These are phyloP conservation scores for Fraxinus cuspidata DNA, from an alignment of 257 asterid species.

Conservation along the genomic window DNA sequence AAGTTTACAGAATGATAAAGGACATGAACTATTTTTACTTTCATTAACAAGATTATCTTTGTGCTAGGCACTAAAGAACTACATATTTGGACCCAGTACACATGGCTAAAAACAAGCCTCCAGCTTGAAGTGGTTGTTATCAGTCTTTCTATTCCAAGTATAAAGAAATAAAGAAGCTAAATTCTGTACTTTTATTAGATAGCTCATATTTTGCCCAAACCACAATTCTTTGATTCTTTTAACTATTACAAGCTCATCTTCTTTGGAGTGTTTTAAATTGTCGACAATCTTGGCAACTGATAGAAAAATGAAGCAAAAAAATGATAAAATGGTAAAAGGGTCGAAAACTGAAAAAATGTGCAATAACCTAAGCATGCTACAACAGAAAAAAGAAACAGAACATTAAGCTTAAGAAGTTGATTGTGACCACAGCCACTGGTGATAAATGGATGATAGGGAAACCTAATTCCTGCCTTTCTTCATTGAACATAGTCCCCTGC, in stretches of 20 bases:
- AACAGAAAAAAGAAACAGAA: not conserved
- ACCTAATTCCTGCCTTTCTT: not conserved
- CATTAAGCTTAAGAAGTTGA: not conserved
- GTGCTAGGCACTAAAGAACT: not conserved
- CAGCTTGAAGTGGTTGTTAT: not conserved
- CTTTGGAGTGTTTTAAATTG: not conserved
- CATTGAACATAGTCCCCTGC: not conserved
- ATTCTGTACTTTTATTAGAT: not conserved
- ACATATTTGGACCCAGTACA: not conserved
- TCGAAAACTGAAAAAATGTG: not conserved
- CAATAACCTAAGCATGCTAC: not conserved
- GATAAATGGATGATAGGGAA: not conserved
- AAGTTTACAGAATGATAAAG: not conserved
- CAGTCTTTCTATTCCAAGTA: not conserved
- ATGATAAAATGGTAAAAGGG: not conserved
- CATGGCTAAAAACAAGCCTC: not conserved
- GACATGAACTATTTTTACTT: not conserved
- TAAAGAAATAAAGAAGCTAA: not conserved
- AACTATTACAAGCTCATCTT: not conserved
- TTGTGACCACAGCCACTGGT: not conserved
- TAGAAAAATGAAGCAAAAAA: not conserved
- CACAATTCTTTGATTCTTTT: not conserved
- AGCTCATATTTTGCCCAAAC: not conserved
- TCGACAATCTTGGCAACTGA: not conserved
- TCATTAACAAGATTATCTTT: not conserved